Conservation (phyloP, 75 land plant species). For the Sequoia sempervirens region DNA sequence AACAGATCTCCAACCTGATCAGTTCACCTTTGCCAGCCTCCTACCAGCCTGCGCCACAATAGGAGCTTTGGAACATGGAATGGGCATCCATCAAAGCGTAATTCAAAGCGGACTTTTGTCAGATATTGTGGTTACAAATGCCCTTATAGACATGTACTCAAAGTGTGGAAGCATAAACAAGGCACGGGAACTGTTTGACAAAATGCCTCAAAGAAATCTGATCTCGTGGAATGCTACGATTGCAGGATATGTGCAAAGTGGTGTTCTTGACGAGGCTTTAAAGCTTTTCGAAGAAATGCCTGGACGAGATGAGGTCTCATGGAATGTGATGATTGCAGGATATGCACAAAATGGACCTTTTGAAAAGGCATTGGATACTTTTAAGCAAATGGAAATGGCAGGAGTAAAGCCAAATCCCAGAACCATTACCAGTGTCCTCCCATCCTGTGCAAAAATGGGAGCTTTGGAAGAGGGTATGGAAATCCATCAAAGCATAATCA, state of each 20-base stretch:
- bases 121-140: not conserved
- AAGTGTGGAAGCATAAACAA: not conserved
- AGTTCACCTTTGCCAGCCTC: not conserved
- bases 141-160: not conserved
- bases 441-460: not conserved
- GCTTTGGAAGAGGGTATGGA: not conserved
- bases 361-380: conserved; percentile 22
- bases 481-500: not conserved
- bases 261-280: conserved; percentile 1
- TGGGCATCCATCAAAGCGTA: not conserved
- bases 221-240: not conserved
- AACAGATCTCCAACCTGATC: conserved; percentile 4
- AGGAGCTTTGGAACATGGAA: not conserved
- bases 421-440: not conserved
- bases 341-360: conserved; percentile 23
- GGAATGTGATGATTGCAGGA: conserved; percentile 47
- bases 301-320: conserved; percentile 18
- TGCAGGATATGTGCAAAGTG: not conserved
- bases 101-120: not conserved
- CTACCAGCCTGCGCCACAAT: not conserved
- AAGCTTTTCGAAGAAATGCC: conserved; percentile 42
- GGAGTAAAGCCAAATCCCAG: not conserved
- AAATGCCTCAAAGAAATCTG: not conserved
- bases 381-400: conserved; percentile 6
- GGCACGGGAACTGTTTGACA: not conserved